Evolutionary conservation across 1,139 yeast species (phyloP).

Genomic region (Zhuliangozyma blackwelliae): DNA sequence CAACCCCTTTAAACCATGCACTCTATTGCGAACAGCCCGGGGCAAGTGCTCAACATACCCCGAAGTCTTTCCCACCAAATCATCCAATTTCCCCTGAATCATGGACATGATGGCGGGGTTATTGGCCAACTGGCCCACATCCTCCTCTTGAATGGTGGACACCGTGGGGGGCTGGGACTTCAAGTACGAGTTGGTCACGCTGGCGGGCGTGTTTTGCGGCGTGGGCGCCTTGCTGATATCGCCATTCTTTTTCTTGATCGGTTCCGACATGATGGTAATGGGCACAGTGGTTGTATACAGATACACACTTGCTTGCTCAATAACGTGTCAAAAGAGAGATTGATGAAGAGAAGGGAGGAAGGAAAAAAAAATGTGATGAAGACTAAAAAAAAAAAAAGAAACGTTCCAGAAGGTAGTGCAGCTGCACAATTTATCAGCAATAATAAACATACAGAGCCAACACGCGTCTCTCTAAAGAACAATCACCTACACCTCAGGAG

Average conservation of each 20-base stretch:
- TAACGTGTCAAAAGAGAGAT: too few relatives aligned
- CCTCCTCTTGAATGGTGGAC: constrained; percentile 68
- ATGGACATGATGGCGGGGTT: constrained; percentile 77
- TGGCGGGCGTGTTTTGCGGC: constrained; percentile 97
- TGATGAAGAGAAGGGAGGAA: too few relatives aligned
- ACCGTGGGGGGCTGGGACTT: constrained; percentile 69
- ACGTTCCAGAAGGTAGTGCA: too few relatives aligned
- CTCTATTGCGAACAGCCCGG: constrained; percentile 67
- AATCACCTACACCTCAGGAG: too few relatives aligned
- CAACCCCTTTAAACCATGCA: constrained; percentile 78
- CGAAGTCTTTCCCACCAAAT: constrained; percentile 78
- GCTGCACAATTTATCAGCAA: too few relatives aligned
- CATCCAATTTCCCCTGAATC: constrained; percentile 88
- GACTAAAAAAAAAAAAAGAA: too few relatives aligned
- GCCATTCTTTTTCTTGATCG: constrained; percentile 62
- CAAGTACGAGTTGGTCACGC: constrained; percentile 73
- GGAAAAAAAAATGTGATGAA: too few relatives aligned
- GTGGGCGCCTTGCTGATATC: constrained; percentile 94
- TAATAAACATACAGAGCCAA: too few relatives aligned
- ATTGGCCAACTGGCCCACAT: constrained; percentile 46
- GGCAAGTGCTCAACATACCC: constrained; percentile 84
- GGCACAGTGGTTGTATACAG: not conserved
- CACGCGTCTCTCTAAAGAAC: too few relatives aligned
- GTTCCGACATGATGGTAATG: constrained; percentile 58
- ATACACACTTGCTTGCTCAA: too few relatives aligned